A percentile compares a stretch with the other conserved stretches of the same genome.
Conservation (phyloP, 2,329 filamentous ascomycete species). For the Drechslerella coelobrocha region DNA sequence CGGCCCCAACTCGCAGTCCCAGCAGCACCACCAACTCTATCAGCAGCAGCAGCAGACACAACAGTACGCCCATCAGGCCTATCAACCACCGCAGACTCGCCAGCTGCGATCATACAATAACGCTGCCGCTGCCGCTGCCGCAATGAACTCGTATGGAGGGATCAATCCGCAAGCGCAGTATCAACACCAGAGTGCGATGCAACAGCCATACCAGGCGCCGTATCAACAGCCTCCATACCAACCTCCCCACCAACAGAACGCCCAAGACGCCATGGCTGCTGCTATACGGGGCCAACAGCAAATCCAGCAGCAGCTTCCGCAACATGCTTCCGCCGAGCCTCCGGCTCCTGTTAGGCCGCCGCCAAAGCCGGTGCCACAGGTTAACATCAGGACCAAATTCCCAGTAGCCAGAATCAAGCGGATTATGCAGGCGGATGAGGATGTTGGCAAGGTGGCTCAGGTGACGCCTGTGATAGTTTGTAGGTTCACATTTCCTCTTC, state of each 20-base stretch:
- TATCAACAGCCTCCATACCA: constrained; percentile 24
- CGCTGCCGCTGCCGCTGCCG: neutral
- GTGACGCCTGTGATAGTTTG: constrained; percentile 93
- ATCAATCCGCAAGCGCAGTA: neutral
- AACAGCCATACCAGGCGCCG: constrained; percentile 2
- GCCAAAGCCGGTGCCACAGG: constrained; percentile 51
- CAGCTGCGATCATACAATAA: constrained; percentile 35
- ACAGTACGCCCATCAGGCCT: constrained; percentile 43
- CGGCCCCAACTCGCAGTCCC: constrained; percentile 9
- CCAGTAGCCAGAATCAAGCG: constrained; percentile 97
- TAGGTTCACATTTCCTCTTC: constrained; percentile 59
- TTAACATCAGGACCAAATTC: constrained; percentile 92
- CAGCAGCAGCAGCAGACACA: constrained; percentile 11
- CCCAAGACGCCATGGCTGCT: neutral
- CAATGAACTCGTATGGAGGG: neutral
- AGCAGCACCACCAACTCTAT: constrained; percentile 29
- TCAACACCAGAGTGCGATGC: constrained; percentile 1
- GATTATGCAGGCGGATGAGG: constrained; percentile 99
- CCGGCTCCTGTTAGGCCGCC: constrained; percentile 7
- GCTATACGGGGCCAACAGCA: neutral
- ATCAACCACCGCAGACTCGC: constrained; percentile 43
- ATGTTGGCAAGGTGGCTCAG: constrained; percentile 97
- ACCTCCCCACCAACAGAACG: constrained; percentile 17
- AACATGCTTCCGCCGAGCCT: constrained; percentile 7
- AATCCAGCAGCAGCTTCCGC: constrained; percentile 13